phyloP scores from a whole-genome alignment of 1,139 yeast species.

The Kodamaea plutei region DNA sequence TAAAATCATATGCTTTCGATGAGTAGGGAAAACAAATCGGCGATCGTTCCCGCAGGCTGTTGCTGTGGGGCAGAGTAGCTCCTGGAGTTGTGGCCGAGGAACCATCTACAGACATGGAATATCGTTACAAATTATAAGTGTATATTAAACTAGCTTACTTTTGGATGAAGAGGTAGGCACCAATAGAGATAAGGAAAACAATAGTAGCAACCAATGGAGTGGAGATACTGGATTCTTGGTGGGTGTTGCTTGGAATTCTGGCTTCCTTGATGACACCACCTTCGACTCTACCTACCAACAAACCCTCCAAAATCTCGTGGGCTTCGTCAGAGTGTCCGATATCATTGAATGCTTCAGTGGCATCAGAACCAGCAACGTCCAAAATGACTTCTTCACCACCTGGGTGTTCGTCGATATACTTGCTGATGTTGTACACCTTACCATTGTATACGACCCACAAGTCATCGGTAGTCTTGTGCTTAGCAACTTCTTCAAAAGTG shows the following conservation, averaged over 20 bases:
- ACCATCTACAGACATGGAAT: too few relatives aligned
- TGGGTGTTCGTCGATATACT: slow-evolving; percentile 91
- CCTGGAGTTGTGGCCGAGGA: too few relatives aligned
- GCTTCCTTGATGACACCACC: slow-evolving; percentile 38
- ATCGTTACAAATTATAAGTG: too few relatives aligned
- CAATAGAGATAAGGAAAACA: slow-evolving; percentile 14
- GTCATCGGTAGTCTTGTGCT: slow-evolving; percentile 75
- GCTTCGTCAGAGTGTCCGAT: slow-evolving; percentile 99
- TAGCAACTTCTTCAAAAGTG: slow-evolving; percentile 62
- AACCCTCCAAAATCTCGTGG: slow-evolving; percentile 62
- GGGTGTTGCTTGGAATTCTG: slow-evolving; percentile 17
- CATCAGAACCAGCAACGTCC: slow-evolving; percentile 90
- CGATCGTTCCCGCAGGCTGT: too few relatives aligned
- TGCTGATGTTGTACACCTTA: slow-evolving; percentile 81
- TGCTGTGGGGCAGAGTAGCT: too few relatives aligned
- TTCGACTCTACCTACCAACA: slow-evolving; percentile 62
- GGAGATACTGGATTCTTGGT: slow-evolving; percentile 25
- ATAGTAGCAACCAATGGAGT: slow-evolving; percentile 24
- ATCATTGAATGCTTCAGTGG: slow-evolving; percentile 91
- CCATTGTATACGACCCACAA: slow-evolving; percentile 90
- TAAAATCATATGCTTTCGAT: too few relatives aligned
- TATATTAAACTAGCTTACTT: too few relatives aligned
- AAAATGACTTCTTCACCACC: slow-evolving; percentile 97
- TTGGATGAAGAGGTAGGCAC: slow-evolving; percentile 15
- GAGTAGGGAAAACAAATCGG: too few relatives aligned